Evolutionary conservation across 352 stramenopile genomes (phyloP), one percentile per base, ranked within the genome.

Genomic region (Discostella stelligera): DNA sequence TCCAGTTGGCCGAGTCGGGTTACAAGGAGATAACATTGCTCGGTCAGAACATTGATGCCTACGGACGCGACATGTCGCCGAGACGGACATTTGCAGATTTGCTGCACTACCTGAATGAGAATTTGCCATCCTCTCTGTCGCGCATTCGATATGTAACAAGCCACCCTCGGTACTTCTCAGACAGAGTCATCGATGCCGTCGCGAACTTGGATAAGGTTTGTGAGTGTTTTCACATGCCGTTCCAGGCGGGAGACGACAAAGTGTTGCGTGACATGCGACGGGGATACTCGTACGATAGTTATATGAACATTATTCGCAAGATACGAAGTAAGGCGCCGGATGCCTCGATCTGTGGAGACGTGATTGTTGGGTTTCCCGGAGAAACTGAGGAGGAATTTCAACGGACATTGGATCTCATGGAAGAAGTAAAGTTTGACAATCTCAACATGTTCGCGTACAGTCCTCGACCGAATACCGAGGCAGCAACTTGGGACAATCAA

Each of bases 21-120:
- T 95, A 90, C 71, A 92, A 93, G 56, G 91, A 96, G 80, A 82
- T 95, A 11, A 95, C 91, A 27, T 78, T 96, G 10, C 72, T 95
- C 16, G 93, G 93, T 20, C 92, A 96, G 79, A 96, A 96, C 60
- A 94, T 95, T 70, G 90, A 95, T 80, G 91, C 90, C 20, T 95
- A 94, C 53, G 91, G 91, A 56, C 73, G 90, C 37, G 92, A 96
- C 74, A 94, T 96, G 88, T 82, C 84, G 65, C 93, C 91, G 0
- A 94, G 92, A 67, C 81, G 89, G 21, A 93, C 88, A 66, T 96
- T 96, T 73, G 89, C 86, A 13, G 91, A 96, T 78, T 80, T 96
- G 6, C 66, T 96, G 5, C 78, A 87, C 44, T 89, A 70, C 20
- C 84, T 91, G 16, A 85, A 85, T 27, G 68, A 65, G 20, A 74